Evolutionary conservation across 176 grass and related monocot genomes (phyloP), one percentile per base, ranked within the genome.

Genomic region (Miscanthus lutarioriparius): DNA sequence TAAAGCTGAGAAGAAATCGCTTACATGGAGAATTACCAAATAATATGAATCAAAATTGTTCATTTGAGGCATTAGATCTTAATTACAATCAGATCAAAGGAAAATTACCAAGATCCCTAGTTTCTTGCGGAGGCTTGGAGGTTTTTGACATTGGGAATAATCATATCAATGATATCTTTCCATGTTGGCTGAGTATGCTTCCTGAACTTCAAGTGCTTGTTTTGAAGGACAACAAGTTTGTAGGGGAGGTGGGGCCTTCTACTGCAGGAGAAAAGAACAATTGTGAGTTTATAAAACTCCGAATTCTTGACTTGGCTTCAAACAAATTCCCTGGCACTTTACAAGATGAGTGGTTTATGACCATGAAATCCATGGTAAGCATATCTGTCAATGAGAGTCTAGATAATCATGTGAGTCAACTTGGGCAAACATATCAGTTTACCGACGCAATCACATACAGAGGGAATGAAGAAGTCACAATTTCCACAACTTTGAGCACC

Each of bases 181-280:
- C 36, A 40, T 70, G 67, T 40, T 70, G 67, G 67, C 40, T 70
- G 67, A 23, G 67, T 70, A 23, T n/a, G 36, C 67, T 70, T 40
- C 67, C 36, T 0, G 22, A 40, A 70, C 67, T 70, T 38, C 35
- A 69, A 39, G 67, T 70, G 0, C 67, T 70, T 40, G 10, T 70
- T 23, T 2, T 70, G 36, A 70, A 70, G 0, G n/a, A 36, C 67
- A 70, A 70, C 9, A 40, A 70, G 20, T 70, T 70, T 23, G 0
- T 11, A 0, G 36, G 36, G 2, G 0, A 70, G 8, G 35, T 70
- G 67, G 67, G 67, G 8, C 67, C 10, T 23, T 69, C 33, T 70
- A 9, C 0, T 2, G 5, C 2, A 40, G 67, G 10, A 22, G 20
- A 0, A 2, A 5, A 39, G 2, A 69, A 22, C 19, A 69, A 1